Base-by-base conservation (phyloP, 2,329 filamentous ascomycete species). In the Colletotrichum cordylinicola region DNA sequence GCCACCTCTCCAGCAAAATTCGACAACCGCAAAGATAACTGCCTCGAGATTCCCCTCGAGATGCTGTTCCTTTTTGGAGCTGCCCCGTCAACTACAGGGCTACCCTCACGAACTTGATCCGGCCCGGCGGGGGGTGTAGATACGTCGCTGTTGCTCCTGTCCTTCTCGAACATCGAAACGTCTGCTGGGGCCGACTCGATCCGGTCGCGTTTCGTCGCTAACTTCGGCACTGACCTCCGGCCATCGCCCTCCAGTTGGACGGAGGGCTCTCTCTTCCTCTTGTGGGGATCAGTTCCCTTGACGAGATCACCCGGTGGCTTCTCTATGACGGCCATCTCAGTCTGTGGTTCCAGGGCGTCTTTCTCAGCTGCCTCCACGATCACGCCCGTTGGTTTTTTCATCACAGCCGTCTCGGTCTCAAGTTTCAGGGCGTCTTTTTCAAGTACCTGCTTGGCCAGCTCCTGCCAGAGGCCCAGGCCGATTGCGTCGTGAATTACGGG, bases 401-500 rank as follows among this genome's bases (percentile, higher is more conserved):
- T 21, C 8, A 55, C 8, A 12, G 18, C 27, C 9, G 5, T 13
- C 9, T 18, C n/a, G 4, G 8, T 24, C 15, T 55, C 43, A 7
- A n/a, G 9, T 21, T 55, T 55, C 12, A 4, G 35, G 8, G 16
- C n/a, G 8, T 65, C 35, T 4, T 29, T 15, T 2, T 6, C 3
- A 12, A 27, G 8, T 6, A 31, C 16, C 6, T 35, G 21, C 7
- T 48, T 21, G 18, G 56, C 21, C 16, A 76, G 52, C 48, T 70
- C 48, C 10, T 21, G 21, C 71, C 65, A 75, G 29, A 76, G 66
- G 8, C 58, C 61, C 16, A 52, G 21, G 2, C 48, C 74, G 2
- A 76, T 70, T 4, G 48, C 71, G 18, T 76, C 74, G 71, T 76
- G 74, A 33, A 76, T 74, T 7, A 76, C 65, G 4, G 74, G 74